A percentile compares a stretch with the other conserved stretches of the same genome.
These are phyloP conservation scores for Alternaria hordeiaustralica DNA, from an alignment of 2,329 filamentous ascomycete genomes.

Conservation along the genomic window DNA sequence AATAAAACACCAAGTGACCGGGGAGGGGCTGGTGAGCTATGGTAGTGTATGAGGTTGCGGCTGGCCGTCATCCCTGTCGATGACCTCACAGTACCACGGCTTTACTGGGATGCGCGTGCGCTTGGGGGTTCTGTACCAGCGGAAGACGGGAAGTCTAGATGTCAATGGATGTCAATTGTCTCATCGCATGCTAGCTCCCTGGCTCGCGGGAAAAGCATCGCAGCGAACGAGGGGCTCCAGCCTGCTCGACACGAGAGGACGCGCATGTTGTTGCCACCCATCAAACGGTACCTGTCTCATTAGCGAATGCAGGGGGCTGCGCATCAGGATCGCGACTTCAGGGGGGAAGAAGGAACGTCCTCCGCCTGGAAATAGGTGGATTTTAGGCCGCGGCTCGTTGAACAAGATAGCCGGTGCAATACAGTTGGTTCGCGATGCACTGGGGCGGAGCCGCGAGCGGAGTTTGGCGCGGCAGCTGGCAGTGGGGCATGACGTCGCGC, in stretches of 20 bases:
- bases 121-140: constrained; percentile 9
- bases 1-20: background rate
- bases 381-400: background rate
- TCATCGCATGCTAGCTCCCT: constrained; percentile 6
- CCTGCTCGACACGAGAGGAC: background rate
- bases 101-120: constrained; percentile 11
- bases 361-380: background rate
- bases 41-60: constrained; percentile 24
- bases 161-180: background rate
- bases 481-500: constrained; percentile 12
- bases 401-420: background rate
- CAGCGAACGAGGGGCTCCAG: background rate
- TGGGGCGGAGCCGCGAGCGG: constrained; percentile 1
- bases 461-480: background rate
- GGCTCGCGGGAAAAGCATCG: constrained; percentile 6
- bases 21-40: constrained; percentile 14
- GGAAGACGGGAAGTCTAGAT: background rate
- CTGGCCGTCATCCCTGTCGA: constrained; percentile 42
- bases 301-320: constrained; percentile 9
- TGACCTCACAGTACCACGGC: constrained; percentile 38
- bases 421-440: background rate
- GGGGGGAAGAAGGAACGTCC: constrained; percentile 2
- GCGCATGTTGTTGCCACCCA: constrained; percentile 3
- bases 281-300: constrained; percentile 11
- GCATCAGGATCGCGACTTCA: constrained; percentile 1